phyloP scores from a whole-genome alignment of 768 basidiomycete species.

The Boletus reticuloceps region DNA sequence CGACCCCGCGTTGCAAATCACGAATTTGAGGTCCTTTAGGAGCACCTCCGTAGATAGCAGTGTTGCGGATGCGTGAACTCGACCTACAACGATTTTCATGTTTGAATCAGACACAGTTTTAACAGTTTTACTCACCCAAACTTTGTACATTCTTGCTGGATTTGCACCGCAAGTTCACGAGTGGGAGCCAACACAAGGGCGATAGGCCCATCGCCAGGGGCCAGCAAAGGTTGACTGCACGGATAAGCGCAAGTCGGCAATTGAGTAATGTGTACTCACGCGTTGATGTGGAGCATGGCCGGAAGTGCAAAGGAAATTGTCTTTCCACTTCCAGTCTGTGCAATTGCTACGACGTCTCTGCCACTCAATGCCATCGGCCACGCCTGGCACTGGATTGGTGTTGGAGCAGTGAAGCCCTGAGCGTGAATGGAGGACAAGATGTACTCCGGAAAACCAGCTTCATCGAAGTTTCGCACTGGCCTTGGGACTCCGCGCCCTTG shows the following conservation, averaged over 20 bases:
- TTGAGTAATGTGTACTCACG: slow-evolving; percentile 48
- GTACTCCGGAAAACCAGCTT: slow-evolving; percentile 95
- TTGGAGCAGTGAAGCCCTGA: slow-evolving; percentile 88
- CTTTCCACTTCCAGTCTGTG: slow-evolving; percentile 98
- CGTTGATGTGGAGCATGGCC: slow-evolving; percentile 99
- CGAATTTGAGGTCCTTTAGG: slow-evolving; percentile 99
- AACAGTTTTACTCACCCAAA: slow-evolving; percentile 66
- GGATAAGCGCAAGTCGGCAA: not conserved
- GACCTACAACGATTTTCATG: slow-evolving; percentile 41
- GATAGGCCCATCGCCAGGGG: slow-evolving; percentile 96
- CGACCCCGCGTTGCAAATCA: slow-evolving; percentile 94
- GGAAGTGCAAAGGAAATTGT: slow-evolving; percentile 98
- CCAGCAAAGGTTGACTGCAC: slow-evolving; percentile 81
- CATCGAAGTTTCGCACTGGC: slow-evolving; percentile 90
- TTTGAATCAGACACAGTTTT: not conserved
- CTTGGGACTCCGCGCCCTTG: slow-evolving; percentile 87
- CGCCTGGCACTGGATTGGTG: slow-evolving; percentile 97
- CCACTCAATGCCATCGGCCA: slow-evolving; percentile 99
- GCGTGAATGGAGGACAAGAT: slow-evolving; percentile 90
- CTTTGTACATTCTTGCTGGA: slow-evolving; percentile 97
- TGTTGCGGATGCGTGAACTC: slow-evolving; percentile 96
- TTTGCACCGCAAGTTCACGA: slow-evolving; percentile 97
- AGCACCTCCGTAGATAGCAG: slow-evolving; percentile 98
- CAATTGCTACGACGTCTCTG: slow-evolving; percentile 92
- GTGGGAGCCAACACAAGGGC: slow-evolving; percentile 96